These are phyloP conservation scores for Saussurea involucrata DNA, from an alignment of 129 eudicot species.

Conservation along the genomic window DNA sequence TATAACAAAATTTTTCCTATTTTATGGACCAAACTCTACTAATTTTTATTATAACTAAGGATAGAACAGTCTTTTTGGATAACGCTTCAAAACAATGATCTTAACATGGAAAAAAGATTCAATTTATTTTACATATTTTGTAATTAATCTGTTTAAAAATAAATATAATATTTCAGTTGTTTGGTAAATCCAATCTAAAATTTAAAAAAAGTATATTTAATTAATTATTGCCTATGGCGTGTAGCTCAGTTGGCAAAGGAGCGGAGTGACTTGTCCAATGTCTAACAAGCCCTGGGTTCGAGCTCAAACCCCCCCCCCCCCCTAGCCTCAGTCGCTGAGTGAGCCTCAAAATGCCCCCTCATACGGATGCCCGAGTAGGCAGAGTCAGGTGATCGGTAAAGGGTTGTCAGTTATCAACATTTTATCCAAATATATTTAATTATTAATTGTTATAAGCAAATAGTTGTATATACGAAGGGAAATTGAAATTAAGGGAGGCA, in stretches of 20 bases:
- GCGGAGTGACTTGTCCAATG: too few species aligned
- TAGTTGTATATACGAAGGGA: not conserved
- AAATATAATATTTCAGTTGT: slow-evolving; percentile 1
- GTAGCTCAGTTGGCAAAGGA: too few species aligned
- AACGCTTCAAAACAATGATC: not conserved
- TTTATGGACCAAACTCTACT: not conserved
- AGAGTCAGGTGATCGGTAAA: too few species aligned
- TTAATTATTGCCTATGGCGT: too few species aligned
- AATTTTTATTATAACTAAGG: not conserved
- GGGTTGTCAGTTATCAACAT: too few species aligned
- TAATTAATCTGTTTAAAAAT: not conserved
- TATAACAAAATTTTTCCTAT: not conserved
- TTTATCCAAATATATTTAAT: not conserved
- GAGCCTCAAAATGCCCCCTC: too few species aligned
- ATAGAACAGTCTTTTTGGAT: not conserved
- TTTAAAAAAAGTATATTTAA: not conserved
- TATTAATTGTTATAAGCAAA: not conserved
- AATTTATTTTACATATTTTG: not conserved
- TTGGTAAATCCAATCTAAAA: not conserved
- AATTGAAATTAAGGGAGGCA: slow-evolving; percentile 18
- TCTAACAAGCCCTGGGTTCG: too few species aligned
- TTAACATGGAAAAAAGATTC: not conserved
- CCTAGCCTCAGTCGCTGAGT: too few species aligned
- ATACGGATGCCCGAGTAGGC: too few species aligned
- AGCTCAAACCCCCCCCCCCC: too few species aligned